These are phyloP conservation scores for Pilatotrama ljubarskyi DNA, from an alignment of 768 basidiomycete species.

Conservation along the genomic window DNA sequence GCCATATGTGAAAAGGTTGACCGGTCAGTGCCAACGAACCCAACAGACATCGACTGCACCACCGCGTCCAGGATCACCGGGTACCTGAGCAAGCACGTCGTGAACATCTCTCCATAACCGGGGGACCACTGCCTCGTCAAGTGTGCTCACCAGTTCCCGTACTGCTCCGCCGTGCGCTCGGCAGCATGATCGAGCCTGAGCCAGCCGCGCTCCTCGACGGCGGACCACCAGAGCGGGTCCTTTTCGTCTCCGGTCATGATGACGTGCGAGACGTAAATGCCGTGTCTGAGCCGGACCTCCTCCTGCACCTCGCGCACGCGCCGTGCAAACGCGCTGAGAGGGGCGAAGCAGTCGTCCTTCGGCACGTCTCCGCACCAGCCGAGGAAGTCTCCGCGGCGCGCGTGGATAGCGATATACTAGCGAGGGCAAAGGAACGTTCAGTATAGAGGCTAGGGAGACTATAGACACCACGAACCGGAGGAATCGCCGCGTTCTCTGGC, in stretches of 20 bases:
- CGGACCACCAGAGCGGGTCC: conserved; percentile 38
- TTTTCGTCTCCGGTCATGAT: conserved; percentile 43
- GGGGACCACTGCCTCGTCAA: too few relatives aligned
- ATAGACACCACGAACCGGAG: conserved; percentile 28
- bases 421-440: background rate
- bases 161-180: conserved; percentile 31
- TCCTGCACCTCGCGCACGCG: conserved; percentile 36
- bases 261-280: conserved; percentile 31
- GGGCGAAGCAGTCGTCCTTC: conserved; percentile 36
- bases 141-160: conserved; percentile 35
- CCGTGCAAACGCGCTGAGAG: conserved; percentile 31
- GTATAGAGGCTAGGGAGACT: background rate
- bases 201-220: conserved; percentile 36
- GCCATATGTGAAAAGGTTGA: conserved; percentile 73
- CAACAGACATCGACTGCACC: conserved; percentile 61
- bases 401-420: conserved; percentile 37
- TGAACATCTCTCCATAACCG: background rate
- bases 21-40: conserved; percentile 69
- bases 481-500: conserved; percentile 24
- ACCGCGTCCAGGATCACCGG: conserved; percentile 68
- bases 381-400: conserved; percentile 35
- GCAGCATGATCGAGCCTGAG: conserved; percentile 30
- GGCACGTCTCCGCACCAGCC: conserved; percentile 31
- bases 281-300: conserved; percentile 30
- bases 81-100: conserved; percentile 48